Evolutionary conservation across 1,139 yeast genomes (phyloP).

Genomic region (Suhomyces bokatorum): DNA sequence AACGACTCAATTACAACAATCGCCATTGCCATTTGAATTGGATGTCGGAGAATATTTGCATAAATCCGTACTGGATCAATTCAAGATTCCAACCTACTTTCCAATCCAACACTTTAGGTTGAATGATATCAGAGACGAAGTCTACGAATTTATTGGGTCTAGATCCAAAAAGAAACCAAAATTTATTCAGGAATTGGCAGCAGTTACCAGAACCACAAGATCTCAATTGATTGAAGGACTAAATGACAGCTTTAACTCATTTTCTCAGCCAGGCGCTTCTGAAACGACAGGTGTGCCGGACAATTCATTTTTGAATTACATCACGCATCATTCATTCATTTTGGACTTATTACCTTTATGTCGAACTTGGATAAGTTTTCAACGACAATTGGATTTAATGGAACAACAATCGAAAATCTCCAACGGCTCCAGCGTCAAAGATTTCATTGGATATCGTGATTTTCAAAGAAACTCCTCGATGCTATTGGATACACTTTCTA

Average conservation of each 20-base stretch:
- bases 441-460: slow-evolving; percentile 37
- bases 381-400: slow-evolving; percentile 26
- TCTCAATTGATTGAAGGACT: slow-evolving; percentile 9
- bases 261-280: slow-evolving; percentile 5
- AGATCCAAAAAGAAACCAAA: slow-evolving; percentile 22
- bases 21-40: slow-evolving; percentile 36
- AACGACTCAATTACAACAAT: slow-evolving; percentile 22
- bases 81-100: background rate
- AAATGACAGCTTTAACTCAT: slow-evolving; percentile 1
- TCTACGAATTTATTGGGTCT: slow-evolving; percentile 20
- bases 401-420: slow-evolving; percentile 22
- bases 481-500: slow-evolving; percentile 10
- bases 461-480: slow-evolving; percentile 27
- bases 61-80: background rate
- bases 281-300: slow-evolving; percentile 25
- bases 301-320: slow-evolving; percentile 19
- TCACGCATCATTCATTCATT: slow-evolving; percentile 16
- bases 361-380: slow-evolving; percentile 39
- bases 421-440: slow-evolving; percentile 28
- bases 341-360: slow-evolving; percentile 38
- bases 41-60: slow-evolving; percentile 31
- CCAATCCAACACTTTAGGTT: slow-evolving; percentile 4
- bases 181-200: slow-evolving; percentile 20
- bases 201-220: slow-evolving; percentile 14
- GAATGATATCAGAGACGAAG: slow-evolving; percentile 14